Evolutionary conservation across 2,329 filamentous ascomycete species (phyloP), one percentile per base, ranked within the genome.

Genomic region (Byssoonygena ceratinophila): DNA sequence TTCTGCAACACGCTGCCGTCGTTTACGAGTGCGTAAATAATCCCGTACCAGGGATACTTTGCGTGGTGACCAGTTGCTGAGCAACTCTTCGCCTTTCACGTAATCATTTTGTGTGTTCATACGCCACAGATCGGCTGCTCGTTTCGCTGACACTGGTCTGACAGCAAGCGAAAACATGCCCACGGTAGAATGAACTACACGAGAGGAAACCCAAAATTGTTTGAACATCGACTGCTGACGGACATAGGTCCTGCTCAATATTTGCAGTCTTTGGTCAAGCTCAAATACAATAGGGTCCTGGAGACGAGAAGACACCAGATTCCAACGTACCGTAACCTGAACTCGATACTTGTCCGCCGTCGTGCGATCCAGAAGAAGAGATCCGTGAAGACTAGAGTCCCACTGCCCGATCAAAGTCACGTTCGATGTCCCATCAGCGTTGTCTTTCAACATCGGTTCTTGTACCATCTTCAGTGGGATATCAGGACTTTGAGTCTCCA

Each of bases 101-200:
- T 96, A 97, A 66, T 94, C 88, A 62, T 94, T 85, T 55, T 87
- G 84, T 14, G 90, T 97, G 67, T 89, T 94, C 82, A 97, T 88
- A 51, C 92, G 82, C 92, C 92, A 98, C 11, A 98, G 75, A 65
- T 98, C 92, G 2, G 88, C 88, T 0, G 89, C 87, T 44, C 87
- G 81, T 69, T 96, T 96, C 47, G 94, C 89, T 2, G 89, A 89
- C 6, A 87, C 83, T 0, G 92, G 92, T 27, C 88, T 84, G 68
- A 97, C 83, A 4, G 83, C 83, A 46, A 97, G 74, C 1, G 87
- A 89, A 69, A 94, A 98, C 54, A 95, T 87, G 41, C 82, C 83
- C 18, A 87, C 87, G 0, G 85, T 87, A 6, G 90, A 92, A 63
- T 89, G 88, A 5, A 96, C 87, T 54, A 96, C 84, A 22, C 90